phyloP scores from a whole-genome alignment of 106 monocot genomes.

The Gastrodia elata region DNA sequence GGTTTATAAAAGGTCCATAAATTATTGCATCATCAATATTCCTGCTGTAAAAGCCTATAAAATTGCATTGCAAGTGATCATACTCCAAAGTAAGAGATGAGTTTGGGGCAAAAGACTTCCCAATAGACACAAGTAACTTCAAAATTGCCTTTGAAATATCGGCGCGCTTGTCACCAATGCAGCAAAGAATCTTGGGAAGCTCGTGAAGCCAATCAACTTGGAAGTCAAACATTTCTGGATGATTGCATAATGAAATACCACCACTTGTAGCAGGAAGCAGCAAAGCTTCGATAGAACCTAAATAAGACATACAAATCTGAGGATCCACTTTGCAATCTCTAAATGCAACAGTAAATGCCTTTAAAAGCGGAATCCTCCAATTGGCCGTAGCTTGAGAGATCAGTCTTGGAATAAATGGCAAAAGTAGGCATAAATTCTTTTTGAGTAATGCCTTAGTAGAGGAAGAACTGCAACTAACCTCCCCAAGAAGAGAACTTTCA shows the following conservation, averaged over 20 bases:
- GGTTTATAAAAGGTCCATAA: constrained; percentile 58
- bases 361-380: constrained; percentile 44
- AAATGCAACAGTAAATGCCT: constrained; percentile 71
- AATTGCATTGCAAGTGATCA: constrained; percentile 30
- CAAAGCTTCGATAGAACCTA: constrained; percentile 57
- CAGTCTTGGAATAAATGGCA: constrained; percentile 43
- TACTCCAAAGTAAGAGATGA: constrained; percentile 32
- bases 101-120: constrained; percentile 25
- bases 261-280: constrained; percentile 33
- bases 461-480: constrained; percentile 25
- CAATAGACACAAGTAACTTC: constrained; percentile 35
- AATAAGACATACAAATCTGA: constrained; percentile 41
- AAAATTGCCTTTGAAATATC: constrained; percentile 52
- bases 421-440: constrained; percentile 29
- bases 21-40: constrained; percentile 35
- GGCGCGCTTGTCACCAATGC: constrained; percentile 40
- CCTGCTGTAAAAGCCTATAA: constrained; percentile 45
- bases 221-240: constrained; percentile 21
- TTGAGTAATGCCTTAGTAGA: constrained; percentile 19
- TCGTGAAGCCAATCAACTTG: constrained; percentile 51
- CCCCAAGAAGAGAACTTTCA: constrained; percentile 27
- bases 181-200: constrained; percentile 37
- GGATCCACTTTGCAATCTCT: constrained; percentile 60
- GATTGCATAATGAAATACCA: background rate
- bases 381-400: constrained; percentile 20